phyloP scores from a whole-genome alignment of 2,329 filamentous ascomycete species.

The Colletotrichum paranaense region DNA sequence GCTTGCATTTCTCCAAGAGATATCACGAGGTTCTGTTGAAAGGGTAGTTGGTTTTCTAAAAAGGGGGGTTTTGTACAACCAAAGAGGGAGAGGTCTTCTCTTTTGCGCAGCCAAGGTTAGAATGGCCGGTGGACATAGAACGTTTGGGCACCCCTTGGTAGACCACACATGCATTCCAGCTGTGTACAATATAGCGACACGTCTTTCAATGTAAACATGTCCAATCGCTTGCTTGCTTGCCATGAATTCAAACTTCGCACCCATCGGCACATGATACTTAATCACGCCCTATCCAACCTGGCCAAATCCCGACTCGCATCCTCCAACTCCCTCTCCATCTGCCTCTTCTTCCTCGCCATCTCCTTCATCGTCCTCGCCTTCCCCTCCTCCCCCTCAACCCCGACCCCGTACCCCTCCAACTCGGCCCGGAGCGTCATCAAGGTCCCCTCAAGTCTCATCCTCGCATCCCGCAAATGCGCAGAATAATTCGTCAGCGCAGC shows the following conservation, averaged over 20 bases:
- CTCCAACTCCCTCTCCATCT: conserved; percentile 61
- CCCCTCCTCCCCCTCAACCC: conserved; percentile 44
- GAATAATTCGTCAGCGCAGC: conserved; percentile 59
- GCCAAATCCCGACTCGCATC: conserved; percentile 62
- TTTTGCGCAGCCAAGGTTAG: conserved; percentile 6
- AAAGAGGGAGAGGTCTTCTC: conserved; percentile 17
- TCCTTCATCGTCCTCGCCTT: conserved; percentile 65
- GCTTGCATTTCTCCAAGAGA: conserved; percentile 1
- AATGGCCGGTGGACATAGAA: conserved; percentile 26
- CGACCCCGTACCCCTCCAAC: conserved; percentile 62
- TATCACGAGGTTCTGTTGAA: conserved; percentile 21
- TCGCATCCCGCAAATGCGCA: conserved; percentile 61
- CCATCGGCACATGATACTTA: no score
- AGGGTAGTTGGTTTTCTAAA: conserved; percentile 10
- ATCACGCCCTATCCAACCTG: conserved; percentile 42
- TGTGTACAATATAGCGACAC: conserved; percentile 35
- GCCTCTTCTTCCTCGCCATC: conserved; percentile 62
- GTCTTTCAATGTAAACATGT: conserved; percentile 16
- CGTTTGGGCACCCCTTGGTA: conserved; percentile 19
- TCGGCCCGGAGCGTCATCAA: conserved; percentile 54
- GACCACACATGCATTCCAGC: conserved; percentile 22
- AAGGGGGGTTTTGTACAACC: conserved; percentile 24
- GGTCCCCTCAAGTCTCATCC: conserved; percentile 55
- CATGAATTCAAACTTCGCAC: no score
- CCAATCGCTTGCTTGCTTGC: background rate